Evolutionary conservation across 441 rosid species (phyloP).

Genomic region (Sinapis alba): DNA sequence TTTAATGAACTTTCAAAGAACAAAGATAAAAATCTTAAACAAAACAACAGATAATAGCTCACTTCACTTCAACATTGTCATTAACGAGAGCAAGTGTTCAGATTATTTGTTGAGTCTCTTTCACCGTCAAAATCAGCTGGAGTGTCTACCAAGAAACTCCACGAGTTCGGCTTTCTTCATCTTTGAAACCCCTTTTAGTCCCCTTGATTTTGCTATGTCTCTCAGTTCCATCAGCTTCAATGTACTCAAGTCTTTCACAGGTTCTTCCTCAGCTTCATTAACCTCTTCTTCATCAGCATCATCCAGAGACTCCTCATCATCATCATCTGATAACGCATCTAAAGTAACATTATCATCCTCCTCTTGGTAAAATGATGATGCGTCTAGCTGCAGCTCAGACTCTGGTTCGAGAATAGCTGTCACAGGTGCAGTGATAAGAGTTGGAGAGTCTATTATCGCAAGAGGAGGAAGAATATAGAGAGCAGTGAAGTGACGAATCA

Average conservation of each 20-base stretch:
- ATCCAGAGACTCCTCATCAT: slow-evolving; percentile 46
- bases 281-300: slow-evolving; percentile 41
- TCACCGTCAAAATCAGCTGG: slow-evolving; percentile 34
- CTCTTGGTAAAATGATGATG: slow-evolving; percentile 36
- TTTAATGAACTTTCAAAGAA: not conserved
- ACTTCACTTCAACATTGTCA: slow-evolving; percentile 11
- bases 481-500: no score
- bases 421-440: no score
- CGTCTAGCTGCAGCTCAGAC: slow-evolving; percentile 35
- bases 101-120: not conserved
- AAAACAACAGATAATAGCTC: slow-evolving; percentile 13
- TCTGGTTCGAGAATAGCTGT: slow-evolving; percentile 22
- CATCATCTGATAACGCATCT: slow-evolving; percentile 36
- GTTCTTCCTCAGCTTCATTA: slow-evolving; percentile 37
- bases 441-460: no score
- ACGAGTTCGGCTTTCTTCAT: slow-evolving; percentile 72
- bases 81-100: not conserved
- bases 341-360: slow-evolving; percentile 34
- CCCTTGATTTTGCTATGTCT: slow-evolving; percentile 68
- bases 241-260: slow-evolving; percentile 46
- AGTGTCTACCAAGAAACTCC: slow-evolving; percentile 49
- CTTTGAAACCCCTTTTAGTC: slow-evolving; percentile 75
- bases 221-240: slow-evolving; percentile 68
- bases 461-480: no score
- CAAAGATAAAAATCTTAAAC: not conserved